Base-by-base conservation (phyloP, 352 stramenopile genomes). In the Pythium utonaiense region DNA sequence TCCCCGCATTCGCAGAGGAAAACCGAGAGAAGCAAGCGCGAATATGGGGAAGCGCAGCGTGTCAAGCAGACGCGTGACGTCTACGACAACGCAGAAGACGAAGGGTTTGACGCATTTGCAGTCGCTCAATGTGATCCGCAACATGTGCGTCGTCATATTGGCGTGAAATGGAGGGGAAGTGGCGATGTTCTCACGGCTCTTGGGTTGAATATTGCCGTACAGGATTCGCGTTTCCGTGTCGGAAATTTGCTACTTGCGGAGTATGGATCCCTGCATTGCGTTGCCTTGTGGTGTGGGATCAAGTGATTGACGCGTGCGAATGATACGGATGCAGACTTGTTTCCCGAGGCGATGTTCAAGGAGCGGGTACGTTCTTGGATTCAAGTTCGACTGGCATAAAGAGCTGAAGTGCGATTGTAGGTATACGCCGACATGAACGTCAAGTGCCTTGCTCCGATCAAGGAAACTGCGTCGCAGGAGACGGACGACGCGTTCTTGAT, bases 141-240 rank as follows among this genome's bases (percentile, higher is more conserved):
- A 80, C 66, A 73, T 80, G 69, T 75, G 54, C 12, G 58, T 51
- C 17, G 10, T 9, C 21, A 31, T 31, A 22, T 3, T 14, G 41
- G 6, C 13, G 27, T n/a, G 28, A 28, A 42, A 10, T 12, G 3
- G 3, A 45, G 36, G 16, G 30, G 17, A 12, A 38, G 3, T 34
- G n/a, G 51, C 17, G 17, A 34, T 22, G 4, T 42, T 40, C 5
- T 49, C n/a, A 16, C 8, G 21, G 16, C 22, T 14, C 10, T 38
- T 44, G n/a, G 28, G 28, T 33, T 27, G 3, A 16, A 13, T 25
- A 19, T 40, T 40, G 33, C 33, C 33, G 33, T 19, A 41, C 45
- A 75, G 68, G 68, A 80, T 80, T 31, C 72, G 72, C 19, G 72
- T 80, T 7, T 80, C 72, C 2, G 50, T 80, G 5, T 80, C 69